Conservation (phyloP, 371 early-diverging fungal genomes). For the Mortierella sp. region DNA sequence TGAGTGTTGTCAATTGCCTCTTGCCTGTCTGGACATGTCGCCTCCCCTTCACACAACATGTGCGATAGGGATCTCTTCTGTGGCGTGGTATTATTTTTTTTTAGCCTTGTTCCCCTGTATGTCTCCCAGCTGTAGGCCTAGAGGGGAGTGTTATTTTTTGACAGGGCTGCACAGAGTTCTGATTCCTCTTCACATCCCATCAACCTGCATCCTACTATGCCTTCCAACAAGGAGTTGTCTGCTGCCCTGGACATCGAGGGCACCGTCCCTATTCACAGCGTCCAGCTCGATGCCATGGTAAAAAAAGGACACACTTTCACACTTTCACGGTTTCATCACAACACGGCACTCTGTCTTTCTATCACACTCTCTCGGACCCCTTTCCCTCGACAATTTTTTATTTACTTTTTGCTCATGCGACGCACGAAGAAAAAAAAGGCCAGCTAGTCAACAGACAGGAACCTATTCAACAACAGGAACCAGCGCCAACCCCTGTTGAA, state of each 20-base stretch:
- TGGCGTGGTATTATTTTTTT: conserved; percentile 1
- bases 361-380: neutral
- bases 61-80: neutral
- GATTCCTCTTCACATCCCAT: conserved; percentile 19
- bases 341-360: neutral
- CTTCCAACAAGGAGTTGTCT: conserved; percentile 59
- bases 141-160: neutral
- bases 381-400: conserved; percentile 1
- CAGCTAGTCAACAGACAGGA: neutral
- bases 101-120: neutral
- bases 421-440: neutral
- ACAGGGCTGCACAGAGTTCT: neutral
- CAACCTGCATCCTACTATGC: conserved; percentile 45
- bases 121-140: too few species aligned
- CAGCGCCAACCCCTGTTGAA: neutral
- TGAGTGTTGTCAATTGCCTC: neutral
- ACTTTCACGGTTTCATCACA: neutral
- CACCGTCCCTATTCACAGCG: conserved; percentile 59
- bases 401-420: conserved; percentile 1
- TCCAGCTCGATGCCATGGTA: conserved; percentile 76
- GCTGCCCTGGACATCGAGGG: conserved; percentile 63
- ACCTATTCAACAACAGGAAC: neutral
- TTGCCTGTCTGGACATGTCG: neutral
- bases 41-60: neutral
- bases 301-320: neutral